These are phyloP conservation scores for Urtica urens DNA, from an alignment of 306 rosid species.

Conservation along the genomic window DNA sequence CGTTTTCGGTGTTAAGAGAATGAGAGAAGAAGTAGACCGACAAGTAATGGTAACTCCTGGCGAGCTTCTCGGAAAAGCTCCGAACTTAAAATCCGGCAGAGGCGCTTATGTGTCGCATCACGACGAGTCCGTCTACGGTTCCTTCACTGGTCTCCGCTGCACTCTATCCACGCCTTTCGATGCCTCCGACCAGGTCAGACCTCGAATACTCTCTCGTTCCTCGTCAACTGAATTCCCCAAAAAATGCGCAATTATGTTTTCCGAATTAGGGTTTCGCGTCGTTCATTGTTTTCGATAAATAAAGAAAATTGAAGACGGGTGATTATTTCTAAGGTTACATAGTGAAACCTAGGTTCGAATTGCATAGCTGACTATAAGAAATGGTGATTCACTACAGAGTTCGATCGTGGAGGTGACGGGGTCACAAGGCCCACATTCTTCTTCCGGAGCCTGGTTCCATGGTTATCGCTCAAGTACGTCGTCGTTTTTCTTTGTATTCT, in stretches of 20 bases:
- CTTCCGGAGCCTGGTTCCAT: slow-evolving; percentile 75
- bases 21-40: slow-evolving; percentile 22
- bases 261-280: too few relatives aligned
- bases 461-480: slow-evolving; percentile 63
- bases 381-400: slow-evolving; percentile 28
- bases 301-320: neutral
- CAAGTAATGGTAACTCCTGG: slow-evolving; percentile 63
- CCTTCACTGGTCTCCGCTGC: slow-evolving; percentile 66
- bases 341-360: neutral
- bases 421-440: slow-evolving; percentile 77
- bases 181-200: slow-evolving; percentile 50
- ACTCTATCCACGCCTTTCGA: slow-evolving; percentile 33
- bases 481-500: too few relatives aligned
- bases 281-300: too few relatives aligned
- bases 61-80: slow-evolving; percentile 49
- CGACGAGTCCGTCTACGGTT: slow-evolving; percentile 54
- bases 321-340: neutral
- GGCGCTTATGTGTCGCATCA: slow-evolving; percentile 58
- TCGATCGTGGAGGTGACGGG: slow-evolving; percentile 68
- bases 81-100: slow-evolving; percentile 50
- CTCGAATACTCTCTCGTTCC: neutral
- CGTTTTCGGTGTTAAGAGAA: too few relatives aligned
- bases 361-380: neutral
- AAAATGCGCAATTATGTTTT: too few relatives aligned
- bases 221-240: too few relatives aligned